Percentiles rank a stretch among this genome's conserved stretches.
Evolutionary conservation across 2,329 filamentous ascomycete genomes (phyloP).

Genomic region (Fusarium pseudoanthophilum): DNA sequence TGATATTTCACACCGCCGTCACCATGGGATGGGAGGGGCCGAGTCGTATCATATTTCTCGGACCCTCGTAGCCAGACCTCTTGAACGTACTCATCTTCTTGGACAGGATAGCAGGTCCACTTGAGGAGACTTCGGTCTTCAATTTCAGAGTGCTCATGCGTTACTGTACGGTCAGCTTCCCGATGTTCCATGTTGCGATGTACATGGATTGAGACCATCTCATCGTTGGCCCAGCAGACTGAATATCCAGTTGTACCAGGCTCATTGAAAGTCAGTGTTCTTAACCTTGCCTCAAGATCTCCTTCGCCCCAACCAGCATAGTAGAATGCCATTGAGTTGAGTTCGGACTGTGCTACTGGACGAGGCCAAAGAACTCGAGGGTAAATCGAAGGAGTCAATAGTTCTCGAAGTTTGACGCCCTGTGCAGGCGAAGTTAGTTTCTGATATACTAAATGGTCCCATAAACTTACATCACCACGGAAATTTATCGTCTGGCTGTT

Average conservation of each 20-base stretch:
- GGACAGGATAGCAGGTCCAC: slow-evolving; percentile 16
- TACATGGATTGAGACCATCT: slow-evolving; percentile 5
- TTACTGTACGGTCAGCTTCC: fast-evolving
- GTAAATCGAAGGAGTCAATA: neutral
- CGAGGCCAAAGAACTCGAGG: neutral
- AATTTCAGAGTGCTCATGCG: neutral
- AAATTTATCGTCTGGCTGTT: neutral
- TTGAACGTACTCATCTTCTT: neutral
- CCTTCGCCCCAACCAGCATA: slow-evolving; percentile 24
- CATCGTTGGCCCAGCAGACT: neutral
- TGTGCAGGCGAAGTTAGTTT: neutral
- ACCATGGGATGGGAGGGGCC: neutral
- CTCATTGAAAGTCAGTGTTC: slow-evolving; percentile 6
- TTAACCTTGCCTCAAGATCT: slow-evolving; percentile 2
- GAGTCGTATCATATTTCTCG: neutral
- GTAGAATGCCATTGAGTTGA: neutral
- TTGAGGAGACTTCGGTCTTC: neutral
- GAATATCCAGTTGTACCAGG: slow-evolving; percentile 15
- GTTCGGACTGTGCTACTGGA: neutral
- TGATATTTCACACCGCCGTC: neutral
- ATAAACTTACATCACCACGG: slow-evolving; percentile 10
- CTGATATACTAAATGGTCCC: fast-evolving
- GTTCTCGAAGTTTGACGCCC: slow-evolving; percentile 10
- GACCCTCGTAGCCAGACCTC: slow-evolving; percentile 22
- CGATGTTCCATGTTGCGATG: neutral